Conservation (phyloP, 495 filamentous ascomycete species). For the Saxophila tyrrhenica region DNA sequence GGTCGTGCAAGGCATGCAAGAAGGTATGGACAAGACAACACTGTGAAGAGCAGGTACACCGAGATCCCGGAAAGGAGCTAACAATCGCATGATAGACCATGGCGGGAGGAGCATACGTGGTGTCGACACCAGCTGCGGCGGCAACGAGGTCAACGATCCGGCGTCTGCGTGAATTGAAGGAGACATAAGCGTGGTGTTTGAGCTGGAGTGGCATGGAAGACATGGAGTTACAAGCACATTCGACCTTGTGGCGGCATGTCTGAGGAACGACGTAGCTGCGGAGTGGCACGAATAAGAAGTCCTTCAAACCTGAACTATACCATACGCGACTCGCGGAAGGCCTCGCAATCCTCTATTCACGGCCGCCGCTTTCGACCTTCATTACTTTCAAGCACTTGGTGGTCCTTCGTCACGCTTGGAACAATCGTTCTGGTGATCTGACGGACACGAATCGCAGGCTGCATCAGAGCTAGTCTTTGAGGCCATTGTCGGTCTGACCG, state of each 20-base stretch:
- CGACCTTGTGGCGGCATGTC: not conserved
- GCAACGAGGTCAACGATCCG: conserved; percentile 95
- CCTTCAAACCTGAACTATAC: no score
- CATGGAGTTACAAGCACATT: conserved; percentile 17
- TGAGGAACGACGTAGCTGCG: not conserved
- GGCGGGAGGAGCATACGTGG: conserved; percentile 91
- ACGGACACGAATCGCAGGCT: no score
- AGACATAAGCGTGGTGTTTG: conserved; percentile 51
- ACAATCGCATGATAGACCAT: conserved; percentile 47
- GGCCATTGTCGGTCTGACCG: no score
- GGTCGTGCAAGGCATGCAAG: conserved; percentile 86
- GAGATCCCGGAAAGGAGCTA: conserved; percentile 26
- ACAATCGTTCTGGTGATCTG: no score
- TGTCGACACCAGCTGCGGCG: conserved; percentile 94
- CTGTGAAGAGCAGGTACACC: not conserved
- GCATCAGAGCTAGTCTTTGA: no score
- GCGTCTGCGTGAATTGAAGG: conserved; percentile 92
- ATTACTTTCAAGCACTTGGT: no score
- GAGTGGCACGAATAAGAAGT: conserved; percentile 2
- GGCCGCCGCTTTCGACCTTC: no score
- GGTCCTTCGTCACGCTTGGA: no score
- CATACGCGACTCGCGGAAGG: no score
- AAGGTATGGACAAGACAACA: conserved; percentile 8
- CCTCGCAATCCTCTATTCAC: no score
- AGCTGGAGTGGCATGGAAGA: conserved; percentile 6